Evolutionary conservation across 768 basidiomycete species (phyloP), one percentile per base, ranked within the genome.

Genomic region (Calvatia gigantea): DNA sequence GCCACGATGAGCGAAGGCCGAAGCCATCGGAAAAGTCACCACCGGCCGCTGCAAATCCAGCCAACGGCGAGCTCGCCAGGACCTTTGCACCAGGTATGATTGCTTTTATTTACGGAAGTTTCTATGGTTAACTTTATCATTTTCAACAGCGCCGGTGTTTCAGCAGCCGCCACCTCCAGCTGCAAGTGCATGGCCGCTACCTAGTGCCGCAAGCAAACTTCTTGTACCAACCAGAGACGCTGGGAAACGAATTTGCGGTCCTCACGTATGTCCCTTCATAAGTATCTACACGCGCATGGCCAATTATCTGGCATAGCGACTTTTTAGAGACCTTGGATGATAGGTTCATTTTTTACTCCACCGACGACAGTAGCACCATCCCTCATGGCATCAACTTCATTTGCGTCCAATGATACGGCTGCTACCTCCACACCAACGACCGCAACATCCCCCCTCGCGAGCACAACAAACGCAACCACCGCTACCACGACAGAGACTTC

Each of bases 251-350:
- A 65, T 91, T 91, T 64, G 86, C 89, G 4, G 86, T 89, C 42
- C 79, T 91, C 51, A 88, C 86, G 87, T 88, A 70, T 58, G 83
- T 76, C 11, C 7, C 52, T 1, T 25, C 27, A 39, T 6, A 31
- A 33, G 25, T 51, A 45, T 42, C 14, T 27, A 48, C 7, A 53
- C 35, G 37, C 42, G 31, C 56, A 56, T 32, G 55, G n/a, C n/a
- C 60, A 14, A 35, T 55, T 42, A n/a, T 17, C 43, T 25, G 23
- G 21, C 14, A 35, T 56, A 94, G 91, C 31, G 92, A 95, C 64
- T 94, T 94, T 69, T 78, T 95, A 23, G 90, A 93, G 66, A 91
- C 90, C 0, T 78, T 95, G 7, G 90, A 93, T 68, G 91, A 94
- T 51, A 84, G 86, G n/a, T 2, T 79, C 87, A 1, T 93, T 91